A percentile compares a stretch with the other conserved stretches of the same genome.
Conservation (phyloP, 352 stramenopile genomes). For the Phytophthora ohioensis region DNA sequence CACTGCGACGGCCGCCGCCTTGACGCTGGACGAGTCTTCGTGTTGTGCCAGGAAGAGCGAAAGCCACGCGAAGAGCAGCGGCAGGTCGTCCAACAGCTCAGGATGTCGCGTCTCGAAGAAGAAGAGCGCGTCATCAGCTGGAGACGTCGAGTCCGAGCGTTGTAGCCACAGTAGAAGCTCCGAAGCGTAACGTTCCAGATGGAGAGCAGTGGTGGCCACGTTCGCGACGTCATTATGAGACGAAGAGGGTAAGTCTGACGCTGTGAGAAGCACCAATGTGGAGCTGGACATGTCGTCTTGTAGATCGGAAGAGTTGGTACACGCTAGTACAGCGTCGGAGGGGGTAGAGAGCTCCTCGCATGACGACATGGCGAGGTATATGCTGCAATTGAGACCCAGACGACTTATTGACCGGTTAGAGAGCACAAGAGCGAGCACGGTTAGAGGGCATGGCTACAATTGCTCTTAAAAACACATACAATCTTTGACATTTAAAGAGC, state of each 20-base stretch:
- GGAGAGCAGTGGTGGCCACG: constrained; percentile 36
- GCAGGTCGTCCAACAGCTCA: constrained; percentile 58
- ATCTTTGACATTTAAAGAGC: no score
- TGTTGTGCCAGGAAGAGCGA: constrained; percentile 58
- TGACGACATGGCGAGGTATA: constrained; percentile 25
- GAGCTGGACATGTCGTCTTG: constrained; percentile 34
- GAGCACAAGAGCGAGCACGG: constrained; percentile 26
- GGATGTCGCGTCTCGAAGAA: constrained; percentile 73
- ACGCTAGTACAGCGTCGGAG: constrained; percentile 11
- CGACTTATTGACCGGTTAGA: constrained; percentile 11
- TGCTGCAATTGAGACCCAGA: background rate
- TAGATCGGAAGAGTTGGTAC: constrained; percentile 23
- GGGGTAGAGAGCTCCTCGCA: constrained; percentile 28
- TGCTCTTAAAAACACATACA: background rate
- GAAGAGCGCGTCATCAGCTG: constrained; percentile 67
- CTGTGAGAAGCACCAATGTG: constrained; percentile 32
- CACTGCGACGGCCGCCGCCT: constrained; percentile 22
- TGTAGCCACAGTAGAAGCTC: constrained; percentile 68
- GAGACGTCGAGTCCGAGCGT: constrained; percentile 34
- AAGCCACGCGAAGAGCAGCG: constrained; percentile 70
- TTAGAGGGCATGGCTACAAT: constrained; percentile 22
- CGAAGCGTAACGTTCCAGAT: constrained; percentile 55
- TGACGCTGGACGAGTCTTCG: constrained; percentile 14
- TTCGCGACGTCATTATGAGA: constrained; percentile 26
- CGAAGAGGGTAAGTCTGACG: constrained; percentile 26